Conservation (phyloP, 805 yeast genomes). For the Hyphopichia homilentoma region DNA sequence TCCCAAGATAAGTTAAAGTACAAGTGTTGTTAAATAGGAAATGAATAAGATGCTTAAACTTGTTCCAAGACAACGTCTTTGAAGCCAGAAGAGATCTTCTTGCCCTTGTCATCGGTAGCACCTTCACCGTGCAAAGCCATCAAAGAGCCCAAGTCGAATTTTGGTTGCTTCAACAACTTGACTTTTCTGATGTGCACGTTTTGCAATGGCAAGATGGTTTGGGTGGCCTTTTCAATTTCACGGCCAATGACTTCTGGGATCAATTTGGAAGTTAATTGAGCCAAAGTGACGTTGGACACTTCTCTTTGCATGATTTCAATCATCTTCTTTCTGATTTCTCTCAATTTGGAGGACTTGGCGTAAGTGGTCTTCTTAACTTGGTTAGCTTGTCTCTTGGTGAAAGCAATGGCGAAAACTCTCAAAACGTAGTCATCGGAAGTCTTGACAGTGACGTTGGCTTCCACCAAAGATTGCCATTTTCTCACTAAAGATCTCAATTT, state of each 20-base stretch:
- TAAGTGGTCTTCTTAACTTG: conserved; percentile 94
- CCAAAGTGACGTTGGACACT: conserved; percentile 85
- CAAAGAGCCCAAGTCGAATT: conserved; percentile 91
- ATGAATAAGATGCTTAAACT: conserved; percentile 65
- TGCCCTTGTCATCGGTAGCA: conserved; percentile 83
- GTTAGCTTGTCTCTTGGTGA: conserved; percentile 93
- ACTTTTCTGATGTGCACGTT: conserved; percentile 97
- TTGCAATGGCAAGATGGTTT: conserved; percentile 90
- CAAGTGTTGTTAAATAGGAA: too few relatives aligned
- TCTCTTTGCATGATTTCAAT: conserved; percentile 90
- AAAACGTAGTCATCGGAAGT: conserved; percentile 93
- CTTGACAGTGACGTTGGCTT: conserved; percentile 94
- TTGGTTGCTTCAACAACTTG: conserved; percentile 94
- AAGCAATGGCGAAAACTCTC: conserved; percentile 91
- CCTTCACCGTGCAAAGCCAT: conserved; percentile 94
- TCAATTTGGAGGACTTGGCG: conserved; percentile 93
- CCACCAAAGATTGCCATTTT: conserved; percentile 96
- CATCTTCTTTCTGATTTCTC: conserved; percentile 94
- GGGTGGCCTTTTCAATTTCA: conserved; percentile 92
- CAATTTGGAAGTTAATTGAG: conserved; percentile 92
- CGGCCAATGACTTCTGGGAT: conserved; percentile 96
- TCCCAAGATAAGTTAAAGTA: too few relatives aligned
- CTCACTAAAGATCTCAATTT: conserved; percentile 92
- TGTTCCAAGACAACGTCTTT: conserved; percentile 95
- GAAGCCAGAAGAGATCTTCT: conserved; percentile 93